Evolutionary conservation across 345 rosid genomes (phyloP), one percentile per base, ranked within the genome.

Genomic region (Pseudoturritis turrita): DNA sequence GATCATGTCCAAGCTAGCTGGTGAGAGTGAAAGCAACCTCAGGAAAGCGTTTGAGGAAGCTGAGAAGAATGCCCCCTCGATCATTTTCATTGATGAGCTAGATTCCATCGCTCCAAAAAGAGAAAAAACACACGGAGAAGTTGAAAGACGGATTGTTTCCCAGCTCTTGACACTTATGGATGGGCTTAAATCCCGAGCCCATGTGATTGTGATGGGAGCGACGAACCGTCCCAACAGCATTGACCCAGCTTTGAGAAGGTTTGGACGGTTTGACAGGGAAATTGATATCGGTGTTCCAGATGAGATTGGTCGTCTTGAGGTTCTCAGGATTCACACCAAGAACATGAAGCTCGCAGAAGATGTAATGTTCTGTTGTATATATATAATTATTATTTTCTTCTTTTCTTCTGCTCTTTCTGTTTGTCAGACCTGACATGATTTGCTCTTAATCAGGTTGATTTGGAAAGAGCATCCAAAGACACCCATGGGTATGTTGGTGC

Each of bases 261-360:
- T 93, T 79, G 97, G 98, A 6, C 80, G 98, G 36, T 93, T 93
- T 74, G 98, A 90, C 23, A 79, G 97, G 77, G 98, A 93, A 50
- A 93, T 93, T 18, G 98, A 89, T 74, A 92, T 92, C 68, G 98
- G 98, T 37, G 96, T 92, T 28, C 98, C 98, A 6, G 98, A 90
- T 77, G 98, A 93, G 80, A 83, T 93, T 60, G 98, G 98, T 21
- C 97, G 98, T 17, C 97, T 93, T 56, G 98, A 93, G 71, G 98
- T 93, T 77, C 96, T 93, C 50, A 90, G 98, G 45, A 93, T 93
- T 46, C 98, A 93, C 68, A 90, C 97, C 21, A 93, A 90, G 87
- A 93, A 93, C 83, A 93, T 93, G 98, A 93, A 90, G 82, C 96
- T 93, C 59, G 83, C 96, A 5, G 96, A 90, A 62, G 97, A 93